These are phyloP conservation scores for Scheffersomyces coipomensis DNA, from an alignment of 805 yeast species.

Conservation along the genomic window DNA sequence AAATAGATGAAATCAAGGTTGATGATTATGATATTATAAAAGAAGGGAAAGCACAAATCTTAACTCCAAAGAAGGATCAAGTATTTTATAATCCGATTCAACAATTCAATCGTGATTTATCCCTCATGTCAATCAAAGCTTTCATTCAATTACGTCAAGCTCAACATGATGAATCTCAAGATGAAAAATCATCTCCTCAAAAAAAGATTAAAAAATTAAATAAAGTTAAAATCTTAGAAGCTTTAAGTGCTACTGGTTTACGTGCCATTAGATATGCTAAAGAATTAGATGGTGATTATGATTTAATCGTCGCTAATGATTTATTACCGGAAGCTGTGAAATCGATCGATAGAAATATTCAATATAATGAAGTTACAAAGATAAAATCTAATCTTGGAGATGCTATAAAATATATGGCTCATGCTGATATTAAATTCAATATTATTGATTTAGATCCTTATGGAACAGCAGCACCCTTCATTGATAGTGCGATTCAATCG, in stretches of 20 bases:
- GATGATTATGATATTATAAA: slow-evolving; percentile 35
- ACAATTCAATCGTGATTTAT: slow-evolving; percentile 91
- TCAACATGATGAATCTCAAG: slow-evolving; percentile 9
- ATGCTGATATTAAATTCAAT: slow-evolving; percentile 58
- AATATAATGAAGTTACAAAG: slow-evolving; percentile 57
- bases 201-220: slow-evolving; percentile 13
- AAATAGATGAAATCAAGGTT: slow-evolving; percentile 11
- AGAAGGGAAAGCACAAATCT: slow-evolving; percentile 84
- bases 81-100: slow-evolving; percentile 97
- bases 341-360: slow-evolving; percentile 70
- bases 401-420: slow-evolving; percentile 79
- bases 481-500: slow-evolving; percentile 86
- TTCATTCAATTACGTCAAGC: slow-evolving; percentile 64
- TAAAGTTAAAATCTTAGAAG: slow-evolving; percentile 73
- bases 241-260: slow-evolving; percentile 91
- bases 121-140: slow-evolving; percentile 81
- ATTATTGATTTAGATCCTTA: slow-evolving; percentile 95
- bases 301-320: slow-evolving; percentile 81
- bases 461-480: slow-evolving; percentile 95
- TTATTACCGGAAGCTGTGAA: slow-evolving; percentile 81
- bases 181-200: slow-evolving; percentile 6
- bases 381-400: slow-evolving; percentile 79
- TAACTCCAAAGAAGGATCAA: slow-evolving; percentile 75
- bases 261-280: slow-evolving; percentile 92
- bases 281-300: slow-evolving; percentile 76